A percentile compares a stretch with the other conserved stretches of the same genome.
Conservation (phyloP, 2,329 filamentous ascomycete genomes). For the Colletotrichum spaethianum region DNA sequence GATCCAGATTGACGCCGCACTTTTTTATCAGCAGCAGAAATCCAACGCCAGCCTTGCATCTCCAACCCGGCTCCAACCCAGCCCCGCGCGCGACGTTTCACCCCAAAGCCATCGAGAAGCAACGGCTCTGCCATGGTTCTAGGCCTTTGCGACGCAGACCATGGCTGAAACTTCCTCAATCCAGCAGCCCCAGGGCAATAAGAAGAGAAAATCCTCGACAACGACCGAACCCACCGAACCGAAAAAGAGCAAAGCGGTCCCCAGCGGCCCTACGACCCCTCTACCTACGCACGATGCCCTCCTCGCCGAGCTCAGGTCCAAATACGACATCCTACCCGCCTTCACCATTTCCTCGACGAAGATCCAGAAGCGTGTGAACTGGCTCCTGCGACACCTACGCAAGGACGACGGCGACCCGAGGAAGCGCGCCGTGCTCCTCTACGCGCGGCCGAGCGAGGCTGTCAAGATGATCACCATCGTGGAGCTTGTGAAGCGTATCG, state of each 20-base stretch:
- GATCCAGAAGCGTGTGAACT: constrained; percentile 68
- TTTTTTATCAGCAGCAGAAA: constrained; percentile 12
- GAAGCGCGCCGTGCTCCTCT: constrained; percentile 60
- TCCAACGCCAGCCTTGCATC: background rate
- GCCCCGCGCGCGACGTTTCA: background rate
- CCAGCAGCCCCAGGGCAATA: constrained; percentile 16
- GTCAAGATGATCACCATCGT: constrained; percentile 78
- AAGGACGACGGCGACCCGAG: constrained; percentile 44
- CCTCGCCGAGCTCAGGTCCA: constrained; percentile 59
- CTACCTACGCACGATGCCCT: constrained; percentile 58
- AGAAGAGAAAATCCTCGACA: constrained; percentile 33
- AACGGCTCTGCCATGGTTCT: constrained; percentile 8
- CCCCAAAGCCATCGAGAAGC: constrained; percentile 13
- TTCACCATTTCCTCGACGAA: constrained; percentile 73
- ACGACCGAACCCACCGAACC: constrained; percentile 20
- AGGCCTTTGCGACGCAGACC: constrained; percentile 5
- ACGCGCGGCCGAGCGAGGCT: constrained; percentile 65
- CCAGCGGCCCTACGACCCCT: constrained; percentile 45
- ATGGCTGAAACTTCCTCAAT: constrained; percentile 10
- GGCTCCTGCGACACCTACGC: constrained; percentile 60
- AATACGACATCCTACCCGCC: constrained; percentile 65
- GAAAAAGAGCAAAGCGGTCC: constrained; percentile 31
- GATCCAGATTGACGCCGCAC: constrained; percentile 18
- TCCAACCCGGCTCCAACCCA: background rate
- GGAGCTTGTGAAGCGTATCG: constrained; percentile 73